A percentile compares a stretch with the other conserved stretches of the same genome.
Conservation (phyloP, 2,329 filamentous ascomycete species). For the Pseudopyrenochaeta lycopersici region DNA sequence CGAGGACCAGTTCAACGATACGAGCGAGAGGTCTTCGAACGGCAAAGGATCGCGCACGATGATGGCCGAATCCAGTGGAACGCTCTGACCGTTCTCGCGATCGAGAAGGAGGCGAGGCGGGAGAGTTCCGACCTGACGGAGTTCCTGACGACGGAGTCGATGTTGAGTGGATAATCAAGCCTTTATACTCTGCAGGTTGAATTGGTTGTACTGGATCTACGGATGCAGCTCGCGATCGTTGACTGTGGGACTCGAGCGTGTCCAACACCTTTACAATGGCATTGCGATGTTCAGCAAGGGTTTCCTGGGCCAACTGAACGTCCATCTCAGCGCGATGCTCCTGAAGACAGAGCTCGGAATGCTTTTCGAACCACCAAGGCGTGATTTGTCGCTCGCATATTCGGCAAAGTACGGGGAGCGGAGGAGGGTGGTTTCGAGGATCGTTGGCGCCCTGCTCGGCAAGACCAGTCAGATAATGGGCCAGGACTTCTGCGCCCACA, state of each 20-base stretch:
- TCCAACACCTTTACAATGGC: conserved; percentile 95
- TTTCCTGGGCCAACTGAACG: conserved; percentile 94
- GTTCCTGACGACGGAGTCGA: conserved; percentile 72
- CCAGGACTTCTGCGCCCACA: conserved; percentile 92
- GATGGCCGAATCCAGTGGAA: conserved; percentile 77
- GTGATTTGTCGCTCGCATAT: conserved; percentile 98
- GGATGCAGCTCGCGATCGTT: conserved; percentile 64
- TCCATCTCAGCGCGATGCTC: conserved; percentile 98
- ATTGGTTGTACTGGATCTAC: conserved; percentile 57
- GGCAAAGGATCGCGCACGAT: conserved; percentile 86
- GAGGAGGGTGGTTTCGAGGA: conserved; percentile 78
- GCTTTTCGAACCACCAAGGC: conserved; percentile 99
- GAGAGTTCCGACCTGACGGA: conserved; percentile 74
- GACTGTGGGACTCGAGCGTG: conserved; percentile 81
- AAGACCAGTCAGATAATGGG: conserved; percentile 88
- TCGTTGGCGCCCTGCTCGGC: conserved; percentile 83
- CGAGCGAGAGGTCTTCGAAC: conserved; percentile 87
- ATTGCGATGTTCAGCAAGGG: conserved; percentile 89
- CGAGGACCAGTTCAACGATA: conserved; percentile 92
- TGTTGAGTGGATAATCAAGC: conserved; percentile 80
- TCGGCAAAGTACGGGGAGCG: conserved; percentile 86
- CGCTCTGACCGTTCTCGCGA: conserved; percentile 76
- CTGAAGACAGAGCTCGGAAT: conserved; percentile 93
- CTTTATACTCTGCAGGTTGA: conserved; percentile 83
- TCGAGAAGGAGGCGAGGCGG: conserved; percentile 70